Percentiles rank a stretch among this genome's conserved stretches.
Evolutionary conservation across 441 rosid genomes (phyloP).

Genomic region (Macaranga tanarius): DNA sequence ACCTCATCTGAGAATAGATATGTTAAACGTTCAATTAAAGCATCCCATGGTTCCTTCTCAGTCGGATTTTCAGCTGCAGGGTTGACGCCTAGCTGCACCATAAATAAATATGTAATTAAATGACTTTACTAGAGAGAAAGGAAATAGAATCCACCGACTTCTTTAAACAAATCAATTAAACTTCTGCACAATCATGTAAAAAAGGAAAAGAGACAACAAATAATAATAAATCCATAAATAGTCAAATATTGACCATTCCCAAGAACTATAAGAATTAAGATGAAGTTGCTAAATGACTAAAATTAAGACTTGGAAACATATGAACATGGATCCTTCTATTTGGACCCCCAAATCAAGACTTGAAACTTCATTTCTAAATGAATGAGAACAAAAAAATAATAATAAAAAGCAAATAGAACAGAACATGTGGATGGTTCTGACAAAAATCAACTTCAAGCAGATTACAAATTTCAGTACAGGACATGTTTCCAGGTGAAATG

Average conservation of each 20-base stretch:
- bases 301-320: not conserved
- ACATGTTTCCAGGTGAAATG: not conserved
- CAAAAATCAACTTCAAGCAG: not conserved
- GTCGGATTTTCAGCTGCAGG: slow-evolving; percentile 47
- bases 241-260: not conserved
- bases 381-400: not conserved
- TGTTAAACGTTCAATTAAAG: slow-evolving; percentile 50
- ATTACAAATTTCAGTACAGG: not conserved
- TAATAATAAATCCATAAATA: not conserved
- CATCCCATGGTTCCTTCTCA: slow-evolving; percentile 64
- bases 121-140: not conserved
- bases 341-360: not conserved
- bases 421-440: not conserved
- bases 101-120: slow-evolving; percentile 16
- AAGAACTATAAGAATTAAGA: not conserved
- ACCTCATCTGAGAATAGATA: slow-evolving; percentile 81
- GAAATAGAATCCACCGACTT: not conserved
- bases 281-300: not conserved
- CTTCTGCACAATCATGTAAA: not conserved
- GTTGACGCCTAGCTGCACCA: slow-evolving; percentile 68
- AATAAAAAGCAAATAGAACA: not conserved
- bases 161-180: not conserved
- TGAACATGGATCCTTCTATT: not conserved
- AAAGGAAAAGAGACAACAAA: not conserved
- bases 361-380: not conserved